Evolutionary conservation across 2,329 filamentous ascomycete genomes (phyloP).

Genomic region (Botryotinia globosa): DNA sequence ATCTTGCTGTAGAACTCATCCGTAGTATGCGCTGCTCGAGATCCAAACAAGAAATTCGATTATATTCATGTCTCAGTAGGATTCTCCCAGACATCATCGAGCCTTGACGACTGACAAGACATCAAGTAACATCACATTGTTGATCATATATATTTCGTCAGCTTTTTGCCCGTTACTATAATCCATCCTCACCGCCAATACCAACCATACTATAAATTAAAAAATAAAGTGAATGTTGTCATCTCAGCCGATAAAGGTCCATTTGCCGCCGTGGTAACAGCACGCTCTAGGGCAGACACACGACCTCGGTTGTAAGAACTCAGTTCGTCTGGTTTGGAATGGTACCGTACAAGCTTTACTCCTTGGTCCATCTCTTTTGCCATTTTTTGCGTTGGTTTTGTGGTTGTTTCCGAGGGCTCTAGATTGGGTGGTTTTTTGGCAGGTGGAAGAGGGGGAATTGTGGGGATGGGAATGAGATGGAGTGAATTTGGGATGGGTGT

Average conservation of each 20-base stretch:
- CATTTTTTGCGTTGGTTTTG: neutral
- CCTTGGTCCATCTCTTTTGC: neutral
- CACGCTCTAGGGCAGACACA: conserved; percentile 9
- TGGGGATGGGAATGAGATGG: neutral
- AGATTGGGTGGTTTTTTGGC: neutral
- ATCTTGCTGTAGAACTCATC: too few relatives aligned
- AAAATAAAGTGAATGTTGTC: neutral
- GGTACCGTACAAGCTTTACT: neutral
- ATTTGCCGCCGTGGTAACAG: conserved; percentile 12
- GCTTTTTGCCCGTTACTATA: neutral
- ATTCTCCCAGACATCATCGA: too few relatives aligned
- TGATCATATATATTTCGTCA: too few relatives aligned
- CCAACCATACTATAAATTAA: neutral
- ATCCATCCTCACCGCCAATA: neutral
- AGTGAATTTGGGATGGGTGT: neutral
- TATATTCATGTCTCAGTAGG: too few relatives aligned
- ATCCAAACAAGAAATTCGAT: too few relatives aligned
- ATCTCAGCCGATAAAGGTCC: neutral
- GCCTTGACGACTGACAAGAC: too few relatives aligned
- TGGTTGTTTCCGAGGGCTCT: neutral
- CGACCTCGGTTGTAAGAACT: neutral
- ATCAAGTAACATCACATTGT: too few relatives aligned
- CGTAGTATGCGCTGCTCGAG: too few relatives aligned
- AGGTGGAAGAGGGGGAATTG: neutral
- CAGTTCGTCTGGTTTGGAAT: conserved; percentile 7